Evolutionary conservation across 352 stramenopile species (phyloP).

Genomic region (Globisporangium nodosum): DNA sequence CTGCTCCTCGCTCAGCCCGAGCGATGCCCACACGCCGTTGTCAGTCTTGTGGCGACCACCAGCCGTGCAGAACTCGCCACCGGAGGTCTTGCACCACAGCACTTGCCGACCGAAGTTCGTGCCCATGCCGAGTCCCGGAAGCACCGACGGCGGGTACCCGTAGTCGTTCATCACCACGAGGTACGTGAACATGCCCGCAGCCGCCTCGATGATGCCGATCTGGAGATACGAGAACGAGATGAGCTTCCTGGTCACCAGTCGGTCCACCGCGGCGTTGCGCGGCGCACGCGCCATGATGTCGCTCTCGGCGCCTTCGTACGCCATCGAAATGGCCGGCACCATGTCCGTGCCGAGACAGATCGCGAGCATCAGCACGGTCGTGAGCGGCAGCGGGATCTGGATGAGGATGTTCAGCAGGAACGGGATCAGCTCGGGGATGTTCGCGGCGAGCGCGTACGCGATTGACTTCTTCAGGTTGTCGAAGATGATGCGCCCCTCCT

Average conservation of each 20-base stretch:
- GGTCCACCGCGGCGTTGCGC: slow-evolving; percentile 74
- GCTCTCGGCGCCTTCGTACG: slow-evolving; percentile 84
- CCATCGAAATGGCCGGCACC: slow-evolving; percentile 90
- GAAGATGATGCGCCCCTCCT: slow-evolving; percentile 94
- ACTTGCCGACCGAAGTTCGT: slow-evolving; percentile 66
- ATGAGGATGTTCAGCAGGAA: slow-evolving; percentile 87
- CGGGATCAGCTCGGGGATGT: slow-evolving; percentile 86
- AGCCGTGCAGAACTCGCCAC: slow-evolving; percentile 47
- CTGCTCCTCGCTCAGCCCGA: slow-evolving; percentile 16
- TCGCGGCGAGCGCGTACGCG: slow-evolving; percentile 88
- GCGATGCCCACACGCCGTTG: slow-evolving; percentile 12
- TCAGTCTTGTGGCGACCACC: slow-evolving; percentile 21
- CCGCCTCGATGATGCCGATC: slow-evolving; percentile 87
- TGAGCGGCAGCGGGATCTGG: slow-evolving; percentile 82
- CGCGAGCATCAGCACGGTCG: slow-evolving; percentile 88
- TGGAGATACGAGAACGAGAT: slow-evolving; percentile 84
- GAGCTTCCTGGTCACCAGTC: slow-evolving; percentile 88
- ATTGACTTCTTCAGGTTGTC: slow-evolving; percentile 95
- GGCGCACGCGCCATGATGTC: slow-evolving; percentile 86
- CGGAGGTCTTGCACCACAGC: slow-evolving; percentile 67
- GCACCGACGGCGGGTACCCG: slow-evolving; percentile 61
- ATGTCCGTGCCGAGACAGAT: slow-evolving; percentile 93
- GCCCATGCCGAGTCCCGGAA: slow-evolving; percentile 45
- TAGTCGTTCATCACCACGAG: slow-evolving; percentile 88
- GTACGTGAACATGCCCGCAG: slow-evolving; percentile 86